Evolutionary conservation across 371 early-diverging fungal species (phyloP).

Genomic region (Dipsacomyces acuminosporus): DNA sequence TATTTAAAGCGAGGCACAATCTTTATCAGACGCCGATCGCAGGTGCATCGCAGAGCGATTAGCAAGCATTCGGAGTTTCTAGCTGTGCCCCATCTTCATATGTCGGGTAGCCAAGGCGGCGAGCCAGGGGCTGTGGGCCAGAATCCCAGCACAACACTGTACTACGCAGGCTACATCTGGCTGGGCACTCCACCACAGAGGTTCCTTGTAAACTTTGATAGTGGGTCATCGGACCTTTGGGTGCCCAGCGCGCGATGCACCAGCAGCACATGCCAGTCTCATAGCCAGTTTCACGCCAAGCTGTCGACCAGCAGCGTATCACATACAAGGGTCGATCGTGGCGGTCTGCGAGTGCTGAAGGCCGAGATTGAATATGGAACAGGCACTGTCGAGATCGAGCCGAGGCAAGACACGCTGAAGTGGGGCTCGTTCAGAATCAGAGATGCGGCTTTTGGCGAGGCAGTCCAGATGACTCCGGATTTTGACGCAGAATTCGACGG

Average conservation of each 20-base stretch:
- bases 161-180: slow-evolving; percentile 55
- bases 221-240: slow-evolving; percentile 72
- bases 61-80: slow-evolving; percentile 27
- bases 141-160: slow-evolving; percentile 41
- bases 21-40: slow-evolving; percentile 27
- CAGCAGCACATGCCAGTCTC: slow-evolving; percentile 18
- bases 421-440: slow-evolving; percentile 23
- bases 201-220: slow-evolving; percentile 67
- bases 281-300: slow-evolving; percentile 19
- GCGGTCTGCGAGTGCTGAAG: not conserved
- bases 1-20: slow-evolving; percentile 27
- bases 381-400: slow-evolving; percentile 26
- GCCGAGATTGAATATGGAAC: slow-evolving; percentile 36
- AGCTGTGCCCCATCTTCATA: not conserved
- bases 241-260: slow-evolving; percentile 46
- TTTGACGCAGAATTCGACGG: slow-evolving; percentile 44
- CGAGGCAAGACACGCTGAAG: slow-evolving; percentile 19
- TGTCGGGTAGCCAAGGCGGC: not conserved
- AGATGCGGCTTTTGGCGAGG: slow-evolving; percentile 35
- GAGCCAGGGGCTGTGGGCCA: not conserved
- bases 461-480: slow-evolving; percentile 27
- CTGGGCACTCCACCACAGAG: slow-evolving; percentile 62
- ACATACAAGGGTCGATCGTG: not conserved
- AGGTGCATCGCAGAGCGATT: slow-evolving; percentile 11
- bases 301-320: too few species aligned